These are phyloP conservation scores for Pseudogymnoascus pannorum DNA, from an alignment of 2,329 filamentous ascomycete species.

Conservation along the genomic window DNA sequence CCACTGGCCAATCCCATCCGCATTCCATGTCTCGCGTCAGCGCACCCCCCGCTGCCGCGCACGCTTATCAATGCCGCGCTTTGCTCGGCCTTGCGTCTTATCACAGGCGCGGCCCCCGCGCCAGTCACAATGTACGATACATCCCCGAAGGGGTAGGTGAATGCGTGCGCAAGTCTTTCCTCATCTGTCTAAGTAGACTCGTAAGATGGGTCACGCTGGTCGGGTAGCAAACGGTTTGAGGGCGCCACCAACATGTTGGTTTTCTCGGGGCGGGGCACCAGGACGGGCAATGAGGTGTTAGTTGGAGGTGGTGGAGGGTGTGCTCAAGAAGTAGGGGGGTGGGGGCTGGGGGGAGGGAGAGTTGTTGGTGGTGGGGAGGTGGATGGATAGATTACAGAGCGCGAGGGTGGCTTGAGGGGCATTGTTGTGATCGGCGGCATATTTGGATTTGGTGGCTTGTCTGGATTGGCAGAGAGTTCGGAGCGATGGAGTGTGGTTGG, in stretches of 20 bases:
- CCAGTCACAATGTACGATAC: not conserved
- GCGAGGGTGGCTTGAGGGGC: not conserved
- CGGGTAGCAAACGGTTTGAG: not conserved
- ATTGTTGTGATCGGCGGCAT: not conserved
- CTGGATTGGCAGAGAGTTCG: not conserved
- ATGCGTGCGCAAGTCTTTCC: not conserved
- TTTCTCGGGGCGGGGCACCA: not conserved
- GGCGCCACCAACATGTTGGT: conserved; percentile 3
- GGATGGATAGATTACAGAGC: not conserved
- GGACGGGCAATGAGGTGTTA: not conserved
- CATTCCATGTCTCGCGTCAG: not conserved
- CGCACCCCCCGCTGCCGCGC: not conserved
- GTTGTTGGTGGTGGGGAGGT: not conserved
- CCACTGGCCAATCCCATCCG: not conserved
- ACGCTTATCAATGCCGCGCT: conserved; percentile 6
- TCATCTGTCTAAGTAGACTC: not conserved
- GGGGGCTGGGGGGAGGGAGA: not conserved
- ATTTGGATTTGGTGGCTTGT: not conserved
- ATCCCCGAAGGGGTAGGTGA: not conserved
- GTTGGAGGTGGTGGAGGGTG: not conserved
- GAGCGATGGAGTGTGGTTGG: not conserved
- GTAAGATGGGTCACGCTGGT: not conserved
- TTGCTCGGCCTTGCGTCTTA: not conserved
- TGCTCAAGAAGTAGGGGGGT: not conserved
- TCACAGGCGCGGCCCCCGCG: conserved; percentile 2